These are phyloP conservation scores for Daphne laureola DNA, from an alignment of 441 rosid species.

Conservation along the genomic window DNA sequence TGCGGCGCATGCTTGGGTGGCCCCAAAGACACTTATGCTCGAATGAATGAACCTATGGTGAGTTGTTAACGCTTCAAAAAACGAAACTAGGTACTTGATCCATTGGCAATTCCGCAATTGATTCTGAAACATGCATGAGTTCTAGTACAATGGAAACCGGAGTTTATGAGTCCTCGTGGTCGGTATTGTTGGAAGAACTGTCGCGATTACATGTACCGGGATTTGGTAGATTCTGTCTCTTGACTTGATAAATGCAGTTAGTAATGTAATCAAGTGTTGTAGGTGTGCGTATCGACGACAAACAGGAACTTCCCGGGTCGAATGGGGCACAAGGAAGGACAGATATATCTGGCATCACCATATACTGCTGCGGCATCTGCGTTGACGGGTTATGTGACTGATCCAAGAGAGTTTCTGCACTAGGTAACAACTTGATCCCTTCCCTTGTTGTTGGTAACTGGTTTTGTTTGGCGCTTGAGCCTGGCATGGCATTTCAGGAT, in stretches of 20 bases:
- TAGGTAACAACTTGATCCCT: constrained; percentile 13
- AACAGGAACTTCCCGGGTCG: constrained; percentile 97
- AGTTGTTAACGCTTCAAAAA: constrained; percentile 5
- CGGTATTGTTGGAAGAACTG: too few relatives aligned
- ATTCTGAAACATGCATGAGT: too few relatives aligned
- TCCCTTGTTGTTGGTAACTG: too few relatives aligned
- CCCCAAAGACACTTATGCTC: constrained; percentile 87
- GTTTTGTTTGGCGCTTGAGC: too few relatives aligned
- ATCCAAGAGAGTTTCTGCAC: constrained; percentile 89
- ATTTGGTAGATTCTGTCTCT: too few relatives aligned
- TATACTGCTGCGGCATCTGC: constrained; percentile 97
- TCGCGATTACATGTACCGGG: too few relatives aligned
- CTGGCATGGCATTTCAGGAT: too few relatives aligned
- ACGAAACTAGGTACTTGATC: too few relatives aligned
- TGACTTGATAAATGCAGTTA: too few relatives aligned
- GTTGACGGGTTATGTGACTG: constrained; percentile 82
- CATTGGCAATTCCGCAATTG: too few relatives aligned
- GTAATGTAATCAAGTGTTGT: constrained; percentile 7
- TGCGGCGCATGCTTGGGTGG: constrained; percentile 99
- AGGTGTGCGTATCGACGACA: constrained; percentile 93
- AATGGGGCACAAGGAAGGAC: constrained; percentile 99
- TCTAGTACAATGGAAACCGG: too few relatives aligned
- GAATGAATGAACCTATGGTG: constrained; percentile 84
- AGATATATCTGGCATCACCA: constrained; percentile 90
- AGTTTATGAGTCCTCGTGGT: too few relatives aligned